phyloP scores from a whole-genome alignment of 371 early-diverging fungal genomes.

The Mucor sp. region DNA sequence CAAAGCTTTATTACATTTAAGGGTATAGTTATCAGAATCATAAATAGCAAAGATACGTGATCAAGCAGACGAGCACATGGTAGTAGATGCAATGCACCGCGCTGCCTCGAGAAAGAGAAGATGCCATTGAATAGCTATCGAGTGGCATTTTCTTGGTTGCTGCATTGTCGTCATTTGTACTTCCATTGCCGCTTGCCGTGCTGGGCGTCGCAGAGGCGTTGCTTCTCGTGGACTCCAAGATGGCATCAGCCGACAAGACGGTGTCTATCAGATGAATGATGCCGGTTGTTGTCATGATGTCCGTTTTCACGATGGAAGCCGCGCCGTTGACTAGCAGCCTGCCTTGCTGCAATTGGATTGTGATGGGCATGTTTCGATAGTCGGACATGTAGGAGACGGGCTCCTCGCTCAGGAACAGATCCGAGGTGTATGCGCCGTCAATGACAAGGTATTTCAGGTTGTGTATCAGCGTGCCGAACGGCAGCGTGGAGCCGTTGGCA shows the following conservation, averaged over 20 bases:
- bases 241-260: conserved; percentile 10
- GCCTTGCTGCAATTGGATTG: background rate
- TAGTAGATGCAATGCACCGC: background rate
- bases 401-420: background rate
- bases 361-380: background rate
- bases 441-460: conserved; percentile 10
- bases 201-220: background rate
- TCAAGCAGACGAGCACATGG: background rate
- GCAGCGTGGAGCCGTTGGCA: conserved; percentile 5
- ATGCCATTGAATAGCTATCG: background rate
- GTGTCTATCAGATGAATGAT: conserved; percentile 27
- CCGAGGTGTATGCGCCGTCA: conserved; percentile 1
- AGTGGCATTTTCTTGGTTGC: background rate
- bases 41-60: background rate
- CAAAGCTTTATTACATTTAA: background rate
- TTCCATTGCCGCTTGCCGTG: background rate
- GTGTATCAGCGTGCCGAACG: conserved; percentile 21
- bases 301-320: conserved; percentile 11
- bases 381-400: background rate
- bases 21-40: background rate
- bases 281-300: conserved; percentile 24
- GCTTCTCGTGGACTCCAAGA: background rate
- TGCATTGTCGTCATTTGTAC: background rate
- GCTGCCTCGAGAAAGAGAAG: background rate
- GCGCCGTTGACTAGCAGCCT: background rate